These are phyloP conservation scores for Nematodospora anomalae DNA, from an alignment of 1,139 yeast species.

Conservation along the genomic window DNA sequence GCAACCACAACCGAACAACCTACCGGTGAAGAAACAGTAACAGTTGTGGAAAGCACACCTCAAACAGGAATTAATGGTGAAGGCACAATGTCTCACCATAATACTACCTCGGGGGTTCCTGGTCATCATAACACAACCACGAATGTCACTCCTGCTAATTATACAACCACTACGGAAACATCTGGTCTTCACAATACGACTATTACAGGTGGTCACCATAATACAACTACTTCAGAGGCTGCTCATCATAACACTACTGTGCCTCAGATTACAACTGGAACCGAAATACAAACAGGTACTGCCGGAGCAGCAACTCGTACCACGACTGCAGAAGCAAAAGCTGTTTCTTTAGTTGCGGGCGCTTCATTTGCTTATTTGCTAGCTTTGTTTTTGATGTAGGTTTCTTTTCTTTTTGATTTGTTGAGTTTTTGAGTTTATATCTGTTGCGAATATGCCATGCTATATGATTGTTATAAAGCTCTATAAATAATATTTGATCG, in stretches of 20 bases:
- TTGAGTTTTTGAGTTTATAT: no score
- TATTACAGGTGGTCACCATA: neutral
- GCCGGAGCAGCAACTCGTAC: conserved; percentile 7
- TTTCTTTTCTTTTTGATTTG: conserved; percentile 1
- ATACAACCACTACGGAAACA: no score
- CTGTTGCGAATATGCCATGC: no score
- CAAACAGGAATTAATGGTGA: neutral
- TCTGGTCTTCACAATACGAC: no score
- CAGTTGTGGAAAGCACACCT: conserved; percentile 3
- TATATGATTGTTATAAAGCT: no score
- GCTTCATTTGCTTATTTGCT: conserved; percentile 13
- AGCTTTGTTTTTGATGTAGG: conserved; percentile 8
- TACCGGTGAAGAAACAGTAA: neutral
- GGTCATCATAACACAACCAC: no score
- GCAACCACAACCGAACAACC: conserved; percentile 1
- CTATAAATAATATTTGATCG: no score
- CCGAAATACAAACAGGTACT: no score
- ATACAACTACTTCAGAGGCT: neutral
- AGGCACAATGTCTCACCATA: neutral
- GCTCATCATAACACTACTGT: neutral
- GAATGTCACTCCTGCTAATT: no score
- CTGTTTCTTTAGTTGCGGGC: conserved; percentile 10
- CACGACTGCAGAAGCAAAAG: conserved; percentile 10
- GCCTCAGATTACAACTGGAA: neutral
- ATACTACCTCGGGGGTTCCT: neutral